Evolutionary conservation across 2,329 filamentous ascomycete genomes (phyloP), one percentile per base, ranked within the genome.

Genomic region (Rutstroemia sp.): DNA sequence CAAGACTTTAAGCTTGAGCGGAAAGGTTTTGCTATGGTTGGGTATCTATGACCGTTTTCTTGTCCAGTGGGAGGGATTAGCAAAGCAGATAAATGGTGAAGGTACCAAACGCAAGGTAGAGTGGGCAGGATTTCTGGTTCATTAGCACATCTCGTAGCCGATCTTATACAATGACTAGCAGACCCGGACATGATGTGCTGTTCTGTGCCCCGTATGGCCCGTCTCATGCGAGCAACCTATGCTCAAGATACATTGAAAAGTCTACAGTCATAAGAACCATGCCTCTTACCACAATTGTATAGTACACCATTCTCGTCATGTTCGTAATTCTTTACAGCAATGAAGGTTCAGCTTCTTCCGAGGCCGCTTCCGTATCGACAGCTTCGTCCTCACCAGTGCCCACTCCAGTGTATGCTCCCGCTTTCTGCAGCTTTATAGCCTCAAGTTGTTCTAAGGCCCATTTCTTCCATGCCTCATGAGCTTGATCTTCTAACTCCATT

Each of bases 391-490:
- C 70, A 3, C 71, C 71, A 5, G 66, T 65, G 38, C 72, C 74
- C 60, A 77, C 75, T 38, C 68, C 72, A 49, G 73, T 71, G 57
- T 79, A 75, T 25, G 74, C 73, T 4, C 72, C 69, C 49, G 69
- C 73, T 57, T 70, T 72, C 53, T 69, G 66, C 21, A 72, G 67
- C 58, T 77, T 73, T 48, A 73, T 62, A 56, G 69, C 71, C 56
- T 70, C 71, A 52, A 77, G 73, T 67, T 81, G 70, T 60, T 71
- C 72, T 49, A 67, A 67, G 2, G 91, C 90, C 88, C 90, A 95
- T 25, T 68, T 67, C 79, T 91, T 92, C 94, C 94, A 99, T 61
- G 77, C 75, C 72, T 96, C 89, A 71, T 85, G 95, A 59, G 83
- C 77, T 65, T 79, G 73, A 73, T 95, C 85, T 73, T 99, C 94